These are phyloP conservation scores for Takashimella koratensis DNA, from an alignment of 1,284 basidiomycete genomes.

Conservation along the genomic window DNA sequence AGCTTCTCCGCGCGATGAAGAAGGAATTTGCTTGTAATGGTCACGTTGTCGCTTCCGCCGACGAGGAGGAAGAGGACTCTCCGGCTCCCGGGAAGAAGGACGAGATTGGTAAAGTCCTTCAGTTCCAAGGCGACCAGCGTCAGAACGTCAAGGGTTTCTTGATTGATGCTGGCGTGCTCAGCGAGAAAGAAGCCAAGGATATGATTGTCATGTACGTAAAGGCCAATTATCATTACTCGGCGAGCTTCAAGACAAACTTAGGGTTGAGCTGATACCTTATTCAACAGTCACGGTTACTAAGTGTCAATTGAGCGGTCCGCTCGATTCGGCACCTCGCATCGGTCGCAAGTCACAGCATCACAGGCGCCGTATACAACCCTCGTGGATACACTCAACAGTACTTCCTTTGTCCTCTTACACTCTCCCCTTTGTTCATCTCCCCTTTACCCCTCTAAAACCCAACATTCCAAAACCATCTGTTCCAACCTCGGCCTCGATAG, in stretches of 20 bases:
- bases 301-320: not conserved
- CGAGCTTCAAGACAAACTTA: too few species aligned
- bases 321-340: too few species aligned
- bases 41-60: conserved; percentile 65
- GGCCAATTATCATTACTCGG: too few species aligned
- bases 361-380: too few species aligned
- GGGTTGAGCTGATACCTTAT: too few species aligned
- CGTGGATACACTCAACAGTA: too few species aligned
- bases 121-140: conserved; percentile 98
- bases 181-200: conserved; percentile 51
- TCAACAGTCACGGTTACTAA: conserved; percentile 41
- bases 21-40: conserved; percentile 99
- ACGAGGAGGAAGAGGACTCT: conserved; percentile 44
- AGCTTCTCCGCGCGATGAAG: conserved; percentile 98
- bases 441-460: too few species aligned
- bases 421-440: too few species aligned
- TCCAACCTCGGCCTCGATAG: not conserved
- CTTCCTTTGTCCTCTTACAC: too few species aligned
- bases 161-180: conserved; percentile 54
- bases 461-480: not conserved
- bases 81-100: conserved; percentile 66
- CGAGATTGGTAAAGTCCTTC: conserved; percentile 96
- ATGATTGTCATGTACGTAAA: conserved; percentile 47
- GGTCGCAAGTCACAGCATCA: too few species aligned
- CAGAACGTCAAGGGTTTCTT: conserved; percentile 85